Evolutionary conservation across 2,329 filamentous ascomycete genomes (phyloP), one percentile per base, ranked within the genome.

Genomic region (Cladophialophora yegresii): DNA sequence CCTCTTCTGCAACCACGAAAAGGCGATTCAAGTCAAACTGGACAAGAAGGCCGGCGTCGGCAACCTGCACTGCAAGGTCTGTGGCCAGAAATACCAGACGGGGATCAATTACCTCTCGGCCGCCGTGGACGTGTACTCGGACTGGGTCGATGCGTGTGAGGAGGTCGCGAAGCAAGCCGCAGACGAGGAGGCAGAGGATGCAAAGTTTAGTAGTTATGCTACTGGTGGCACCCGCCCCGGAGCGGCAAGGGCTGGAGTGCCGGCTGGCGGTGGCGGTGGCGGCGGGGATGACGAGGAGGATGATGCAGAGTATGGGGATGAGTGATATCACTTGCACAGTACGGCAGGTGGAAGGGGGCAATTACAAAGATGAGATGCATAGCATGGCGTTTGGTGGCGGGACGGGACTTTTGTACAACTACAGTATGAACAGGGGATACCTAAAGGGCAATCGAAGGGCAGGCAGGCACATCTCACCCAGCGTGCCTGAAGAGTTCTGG

Each of bases 1-100:
- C 76, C 87, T 99, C 53, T 99, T 99, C 80, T 99, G 95, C 83
- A 98, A 97, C 77, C 93, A 98, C 79, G 95, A 98, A 76, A 95
- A 92, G 70, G 91, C 93, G 0, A 91, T 99, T 58, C 85, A 87
- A 30, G 90, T 97, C 71, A 95, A 96, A 78, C 84, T 99, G 57
- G 92, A 99, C 76, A 96, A 96, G 83, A 98, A 98, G 77, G 83
- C 87, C 30, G 92, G 92, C 58, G 85, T 96, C 43, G 95, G 93
- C 54, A 86, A 90, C 66, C 83, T 99, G 28, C 87, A 89, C 65
- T 99, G 95, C 81, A 96, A 93, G 76, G 87, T 96, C 59, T 99
- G 95, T 77, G 93, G 91, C 2, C 93, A 98, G 79, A 89, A 87
- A 65, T 99, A 96, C 75, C 92, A 98, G 77, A 96, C 91, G 64